These are phyloP conservation scores for Polytolypa hystricis DNA, from an alignment of 2,329 filamentous ascomycete genomes.

Conservation along the genomic window DNA sequence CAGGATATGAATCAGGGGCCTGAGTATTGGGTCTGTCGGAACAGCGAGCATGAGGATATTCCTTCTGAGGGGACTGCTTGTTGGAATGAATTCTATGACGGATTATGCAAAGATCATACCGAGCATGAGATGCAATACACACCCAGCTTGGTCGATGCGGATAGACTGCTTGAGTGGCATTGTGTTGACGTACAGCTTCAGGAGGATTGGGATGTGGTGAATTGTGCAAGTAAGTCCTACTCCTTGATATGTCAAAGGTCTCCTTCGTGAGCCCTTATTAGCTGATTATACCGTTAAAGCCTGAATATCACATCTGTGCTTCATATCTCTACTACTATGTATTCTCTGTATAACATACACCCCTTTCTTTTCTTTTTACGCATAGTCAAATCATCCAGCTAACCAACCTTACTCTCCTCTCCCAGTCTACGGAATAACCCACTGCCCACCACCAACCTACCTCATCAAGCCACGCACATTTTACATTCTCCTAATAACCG, in stretches of 20 bases:
- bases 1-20: too few relatives aligned
- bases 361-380: neutral
- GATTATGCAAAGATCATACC: constrained; percentile 28
- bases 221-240: constrained; percentile 18
- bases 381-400: neutral
- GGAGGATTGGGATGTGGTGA: constrained; percentile 16
- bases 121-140: constrained; percentile 33
- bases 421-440: constrained; percentile 26
- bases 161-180: constrained; percentile 21
- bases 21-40: constrained; percentile 34
- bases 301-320: neutral
- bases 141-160: constrained; percentile 23
- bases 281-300: too few relatives aligned
- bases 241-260: too few relatives aligned
- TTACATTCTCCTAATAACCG: constrained; percentile 22
- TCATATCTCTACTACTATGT: neutral
- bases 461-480: constrained; percentile 25
- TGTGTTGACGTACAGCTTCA: constrained; percentile 7
- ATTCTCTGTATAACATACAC: neutral
- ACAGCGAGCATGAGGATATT: constrained; percentile 24
- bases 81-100: constrained; percentile 28
- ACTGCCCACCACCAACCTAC: constrained; percentile 23
- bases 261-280: too few relatives aligned
- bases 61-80: constrained; percentile 23
- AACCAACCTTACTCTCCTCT: neutral